Evolutionary conservation across 1,284 basidiomycete genomes (phyloP).

Genomic region (Marasmius tenuissimus): DNA sequence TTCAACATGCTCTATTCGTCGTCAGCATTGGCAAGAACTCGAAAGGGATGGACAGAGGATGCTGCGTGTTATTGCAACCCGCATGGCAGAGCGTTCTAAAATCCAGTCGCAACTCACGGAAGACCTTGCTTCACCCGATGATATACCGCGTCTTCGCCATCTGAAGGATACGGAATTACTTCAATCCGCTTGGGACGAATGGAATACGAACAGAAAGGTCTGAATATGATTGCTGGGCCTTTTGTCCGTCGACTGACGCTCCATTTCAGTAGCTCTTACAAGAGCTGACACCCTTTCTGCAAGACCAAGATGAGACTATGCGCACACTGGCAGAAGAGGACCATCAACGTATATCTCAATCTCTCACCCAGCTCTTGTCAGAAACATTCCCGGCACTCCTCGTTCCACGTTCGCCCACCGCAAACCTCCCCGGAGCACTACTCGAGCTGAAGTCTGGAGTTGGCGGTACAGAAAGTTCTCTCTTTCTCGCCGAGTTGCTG

Average conservation of each 20-base stretch:
- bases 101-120: conserved; percentile 32
- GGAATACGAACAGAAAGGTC: conserved; percentile 30
- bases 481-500: conserved; percentile 81
- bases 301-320: conserved; percentile 79
- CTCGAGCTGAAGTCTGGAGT: conserved; percentile 93
- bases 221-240: conserved; percentile 1
- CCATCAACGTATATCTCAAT: conserved; percentile 47
- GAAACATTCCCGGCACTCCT: conserved; percentile 69
- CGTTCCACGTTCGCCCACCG: conserved; percentile 68
- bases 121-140: conserved; percentile 24
- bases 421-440: conserved; percentile 66
- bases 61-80: conserved; percentile 39
- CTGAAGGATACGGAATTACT: conserved; percentile 29
- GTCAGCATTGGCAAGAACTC: conserved; percentile 3
- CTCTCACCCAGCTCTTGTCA: conserved; percentile 50
- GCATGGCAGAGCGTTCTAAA: conserved; percentile 37
- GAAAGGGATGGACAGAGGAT: conserved; percentile 35
- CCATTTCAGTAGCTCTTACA: conserved; percentile 56
- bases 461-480: conserved; percentile 85
- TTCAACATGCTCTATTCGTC: conserved; percentile 5
- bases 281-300: conserved; percentile 62
- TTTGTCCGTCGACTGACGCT: not conserved
- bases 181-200: conserved; percentile 28
- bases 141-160: conserved; percentile 24
- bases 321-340: conserved; percentile 78